These are phyloP conservation scores for Urochloa ruziziensis DNA, from an alignment of 176 grass and related monocot genomes.

Conservation along the genomic window DNA sequence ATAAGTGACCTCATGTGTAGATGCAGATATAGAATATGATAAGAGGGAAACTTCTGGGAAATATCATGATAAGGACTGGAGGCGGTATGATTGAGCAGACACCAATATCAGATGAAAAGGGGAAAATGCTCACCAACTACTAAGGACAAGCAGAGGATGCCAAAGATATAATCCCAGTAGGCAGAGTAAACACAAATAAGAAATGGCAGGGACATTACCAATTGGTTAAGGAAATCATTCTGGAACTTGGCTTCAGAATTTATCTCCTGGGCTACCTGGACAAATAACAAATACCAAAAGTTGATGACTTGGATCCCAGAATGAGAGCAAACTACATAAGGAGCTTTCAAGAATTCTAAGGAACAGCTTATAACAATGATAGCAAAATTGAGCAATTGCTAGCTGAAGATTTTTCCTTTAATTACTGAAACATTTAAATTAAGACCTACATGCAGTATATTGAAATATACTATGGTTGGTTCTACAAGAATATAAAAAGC, in stretches of 20 bases:
- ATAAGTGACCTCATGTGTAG: not conserved
- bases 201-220: conserved; percentile 32
- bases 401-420: not conserved
- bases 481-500: not conserved
- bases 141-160: not conserved
- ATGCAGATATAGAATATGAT: not conserved
- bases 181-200: not conserved
- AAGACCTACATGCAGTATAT: not conserved
- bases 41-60: not conserved
- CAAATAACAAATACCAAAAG: not conserved
- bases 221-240: conserved; percentile 62
- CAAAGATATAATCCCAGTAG: conserved; percentile 6
- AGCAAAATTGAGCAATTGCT: not conserved
- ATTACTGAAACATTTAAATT: not conserved
- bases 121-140: not conserved
- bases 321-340: conserved; percentile 2
- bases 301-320: not conserved
- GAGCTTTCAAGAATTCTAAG: not conserved
- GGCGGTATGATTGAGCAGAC: not conserved
- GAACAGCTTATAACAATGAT: not conserved
- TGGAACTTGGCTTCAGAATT: conserved; percentile 61
- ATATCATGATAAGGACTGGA: not conserved
- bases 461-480: not conserved
- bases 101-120: not conserved
- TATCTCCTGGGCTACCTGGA: conserved; percentile 65